Percentiles rank a stretch among this genome's conserved stretches.
Conservation (phyloP, 805 yeast genomes). For the Candida lessepsii region DNA sequence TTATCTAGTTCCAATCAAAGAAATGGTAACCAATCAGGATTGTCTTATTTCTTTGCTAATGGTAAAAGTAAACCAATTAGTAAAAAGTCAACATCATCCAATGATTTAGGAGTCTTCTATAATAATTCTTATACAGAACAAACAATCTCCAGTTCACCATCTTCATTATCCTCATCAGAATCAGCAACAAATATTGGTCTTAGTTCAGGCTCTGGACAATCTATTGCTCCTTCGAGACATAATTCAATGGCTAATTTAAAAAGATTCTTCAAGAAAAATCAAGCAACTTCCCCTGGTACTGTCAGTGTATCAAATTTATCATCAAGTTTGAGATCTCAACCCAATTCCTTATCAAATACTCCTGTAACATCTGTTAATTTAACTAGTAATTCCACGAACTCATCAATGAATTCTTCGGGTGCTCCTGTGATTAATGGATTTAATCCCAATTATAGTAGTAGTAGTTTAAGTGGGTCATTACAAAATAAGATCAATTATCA, state of each 20-base stretch:
- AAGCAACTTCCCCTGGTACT: conserved; percentile 9
- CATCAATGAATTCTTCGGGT: conserved; percentile 31
- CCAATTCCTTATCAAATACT: conserved; percentile 12
- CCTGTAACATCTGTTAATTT: conserved; percentile 21
- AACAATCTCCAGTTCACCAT: conserved; percentile 24
- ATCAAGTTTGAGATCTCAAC: conserved; percentile 22
- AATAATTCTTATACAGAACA: conserved; percentile 35
- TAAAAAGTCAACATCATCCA: conserved; percentile 37
- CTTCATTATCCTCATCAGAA: conserved; percentile 37
- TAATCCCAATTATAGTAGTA: background rate
- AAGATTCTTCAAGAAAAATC: conserved; percentile 60
- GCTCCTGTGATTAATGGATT: conserved; percentile 5
- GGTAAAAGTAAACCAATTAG: conserved; percentile 34
- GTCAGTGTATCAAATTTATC: conserved; percentile 21
- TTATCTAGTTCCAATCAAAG: conserved; percentile 38
- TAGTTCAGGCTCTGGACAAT: conserved; percentile 1
- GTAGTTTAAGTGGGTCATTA: conserved; percentile 15
- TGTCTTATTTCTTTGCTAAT: conserved; percentile 47
- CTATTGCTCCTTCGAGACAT: conserved; percentile 49
- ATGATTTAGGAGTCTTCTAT: conserved; percentile 42
- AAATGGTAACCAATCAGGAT: conserved; percentile 45
- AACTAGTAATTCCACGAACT: conserved; percentile 32
- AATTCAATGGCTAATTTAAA: conserved; percentile 78
- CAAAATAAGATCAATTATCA: conserved; percentile 29
- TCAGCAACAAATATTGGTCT: conserved; percentile 18